Percentiles rank a stretch among this genome's conserved stretches.
These are phyloP conservation scores for Phytopythium litorale DNA, from an alignment of 352 stramenopile species.

Conservation along the genomic window DNA sequence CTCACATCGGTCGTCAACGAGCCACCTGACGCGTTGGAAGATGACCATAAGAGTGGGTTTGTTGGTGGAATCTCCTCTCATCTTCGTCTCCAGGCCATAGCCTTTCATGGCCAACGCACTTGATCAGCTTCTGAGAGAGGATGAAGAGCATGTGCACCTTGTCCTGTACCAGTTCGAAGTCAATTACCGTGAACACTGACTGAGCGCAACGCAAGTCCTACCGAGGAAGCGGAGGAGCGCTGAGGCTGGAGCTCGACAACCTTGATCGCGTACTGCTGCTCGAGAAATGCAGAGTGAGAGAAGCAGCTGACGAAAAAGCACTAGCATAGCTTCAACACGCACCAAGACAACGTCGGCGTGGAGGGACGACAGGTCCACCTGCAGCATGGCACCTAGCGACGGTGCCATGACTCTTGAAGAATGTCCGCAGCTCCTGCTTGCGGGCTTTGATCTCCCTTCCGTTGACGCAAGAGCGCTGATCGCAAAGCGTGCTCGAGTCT, in stretches of 20 bases:
- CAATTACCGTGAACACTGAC: neutral
- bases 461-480: neutral
- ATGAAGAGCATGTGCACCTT: slow-evolving; percentile 38
- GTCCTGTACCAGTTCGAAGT: slow-evolving; percentile 10
- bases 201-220: slow-evolving; percentile 1
- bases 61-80: neutral
- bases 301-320: neutral
- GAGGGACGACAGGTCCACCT: slow-evolving; percentile 26
- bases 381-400: slow-evolving; percentile 26
- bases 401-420: slow-evolving; percentile 6
- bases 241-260: slow-evolving; percentile 29
- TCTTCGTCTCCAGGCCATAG: neutral
- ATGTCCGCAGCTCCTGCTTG: neutral
- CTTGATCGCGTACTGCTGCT: slow-evolving; percentile 29
- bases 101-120: slow-evolving; percentile 11
- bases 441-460: neutral
- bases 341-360: slow-evolving; percentile 26
- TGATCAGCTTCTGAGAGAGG: slow-evolving; percentile 31
- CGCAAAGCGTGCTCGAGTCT: neutral
- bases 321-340: too few relatives aligned
- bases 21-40: slow-evolving; percentile 13
- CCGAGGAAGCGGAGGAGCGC: slow-evolving; percentile 12
- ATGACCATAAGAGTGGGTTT: neutral
- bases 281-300: neutral
- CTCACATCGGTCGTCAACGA: slow-evolving; percentile 20